Percentiles rank a stretch among this genome's conserved stretches.
These are phyloP conservation scores for Agapanthus africanus DNA, from an alignment of 106 monocot genomes.

Conservation along the genomic window DNA sequence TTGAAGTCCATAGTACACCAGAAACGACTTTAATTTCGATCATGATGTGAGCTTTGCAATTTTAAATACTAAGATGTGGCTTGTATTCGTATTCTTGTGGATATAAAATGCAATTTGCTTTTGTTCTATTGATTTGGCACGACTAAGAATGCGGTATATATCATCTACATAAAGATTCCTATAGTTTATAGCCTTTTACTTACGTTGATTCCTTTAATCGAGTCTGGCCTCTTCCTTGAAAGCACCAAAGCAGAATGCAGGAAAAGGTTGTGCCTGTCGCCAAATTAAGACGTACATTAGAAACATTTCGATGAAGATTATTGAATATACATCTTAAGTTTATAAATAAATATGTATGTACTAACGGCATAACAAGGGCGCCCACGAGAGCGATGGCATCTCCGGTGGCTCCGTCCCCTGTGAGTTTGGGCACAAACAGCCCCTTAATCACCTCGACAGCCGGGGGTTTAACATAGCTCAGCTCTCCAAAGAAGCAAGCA, in stretches of 20 bases:
- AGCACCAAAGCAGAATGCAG: constrained; percentile 58
- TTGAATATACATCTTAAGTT: too few species aligned
- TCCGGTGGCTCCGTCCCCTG: constrained; percentile 22
- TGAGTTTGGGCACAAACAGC: constrained; percentile 43
- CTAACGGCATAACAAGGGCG: constrained; percentile 58
- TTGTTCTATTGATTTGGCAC: background rate
- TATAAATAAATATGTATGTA: background rate
- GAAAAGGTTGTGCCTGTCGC: constrained; percentile 48
- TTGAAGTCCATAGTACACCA: background rate
- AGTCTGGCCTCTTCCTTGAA: constrained; percentile 33
- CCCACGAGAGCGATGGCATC: constrained; percentile 53
- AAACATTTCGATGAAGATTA: too few species aligned
- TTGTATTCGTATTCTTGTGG: background rate
- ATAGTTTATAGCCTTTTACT: constrained; percentile 3
- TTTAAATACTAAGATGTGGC: background rate
- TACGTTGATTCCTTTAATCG: constrained; percentile 40
- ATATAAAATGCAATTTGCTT: background rate
- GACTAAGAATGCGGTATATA: background rate
- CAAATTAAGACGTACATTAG: background rate
- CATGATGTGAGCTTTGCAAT: background rate
- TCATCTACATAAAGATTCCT: too few species aligned
- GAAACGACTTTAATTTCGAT: background rate
- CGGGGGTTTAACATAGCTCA: constrained; percentile 39
- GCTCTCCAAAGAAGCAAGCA: constrained; percentile 42
- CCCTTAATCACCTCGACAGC: constrained; percentile 33